Evolutionary conservation across 108 stramenopile genomes (phyloP).

Genomic region (Fistulifera pelliculosa): DNA sequence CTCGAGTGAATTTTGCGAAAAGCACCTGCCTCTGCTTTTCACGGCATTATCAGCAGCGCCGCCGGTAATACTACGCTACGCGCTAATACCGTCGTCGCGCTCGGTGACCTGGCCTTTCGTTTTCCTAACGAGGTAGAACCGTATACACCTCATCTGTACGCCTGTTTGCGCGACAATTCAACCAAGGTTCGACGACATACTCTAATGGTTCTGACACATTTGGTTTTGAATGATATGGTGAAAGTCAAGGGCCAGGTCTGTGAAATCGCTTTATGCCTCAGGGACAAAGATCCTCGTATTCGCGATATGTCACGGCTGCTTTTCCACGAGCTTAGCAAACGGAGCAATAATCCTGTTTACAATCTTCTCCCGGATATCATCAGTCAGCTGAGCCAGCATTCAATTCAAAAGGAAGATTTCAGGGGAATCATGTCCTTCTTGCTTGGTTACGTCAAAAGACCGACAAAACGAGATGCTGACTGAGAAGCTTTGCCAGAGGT

Average conservation of each 20-base stretch:
- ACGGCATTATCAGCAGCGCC: conserved; percentile 79
- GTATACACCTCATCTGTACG: conserved; percentile 89
- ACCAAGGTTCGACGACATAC: conserved; percentile 88
- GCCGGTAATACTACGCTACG: conserved; percentile 71
- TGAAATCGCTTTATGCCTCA: conserved; percentile 88
- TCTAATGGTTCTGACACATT: conserved; percentile 93
- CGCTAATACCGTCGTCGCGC: conserved; percentile 90
- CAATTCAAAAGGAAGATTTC: conserved; percentile 68
- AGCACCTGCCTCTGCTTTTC: conserved; percentile 88
- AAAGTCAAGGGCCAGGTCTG: conserved; percentile 95
- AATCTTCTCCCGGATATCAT: conserved; percentile 97
- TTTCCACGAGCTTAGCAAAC: conserved; percentile 90
- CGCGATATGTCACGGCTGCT: conserved; percentile 87
- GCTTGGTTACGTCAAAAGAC: conserved; percentile 93
- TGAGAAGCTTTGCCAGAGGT: conserved; percentile 91
- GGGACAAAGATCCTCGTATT: conserved; percentile 78
- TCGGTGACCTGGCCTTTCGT: conserved; percentile 95
- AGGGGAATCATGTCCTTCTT: conserved; percentile 87
- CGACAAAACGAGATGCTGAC: conserved; percentile 84
- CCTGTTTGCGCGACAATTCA: conserved; percentile 86
- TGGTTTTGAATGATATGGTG: conserved; percentile 98
- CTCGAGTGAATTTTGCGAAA: conserved; percentile 82
- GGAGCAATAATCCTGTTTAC: conserved; percentile 94
- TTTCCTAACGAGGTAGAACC: conserved; percentile 98
- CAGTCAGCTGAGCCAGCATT: conserved; percentile 71